A percentile compares a stretch with the other conserved stretches of the same genome.
These are phyloP conservation scores for Sherardia arvensis DNA, from an alignment of 257 asterid species.

Conservation along the genomic window DNA sequence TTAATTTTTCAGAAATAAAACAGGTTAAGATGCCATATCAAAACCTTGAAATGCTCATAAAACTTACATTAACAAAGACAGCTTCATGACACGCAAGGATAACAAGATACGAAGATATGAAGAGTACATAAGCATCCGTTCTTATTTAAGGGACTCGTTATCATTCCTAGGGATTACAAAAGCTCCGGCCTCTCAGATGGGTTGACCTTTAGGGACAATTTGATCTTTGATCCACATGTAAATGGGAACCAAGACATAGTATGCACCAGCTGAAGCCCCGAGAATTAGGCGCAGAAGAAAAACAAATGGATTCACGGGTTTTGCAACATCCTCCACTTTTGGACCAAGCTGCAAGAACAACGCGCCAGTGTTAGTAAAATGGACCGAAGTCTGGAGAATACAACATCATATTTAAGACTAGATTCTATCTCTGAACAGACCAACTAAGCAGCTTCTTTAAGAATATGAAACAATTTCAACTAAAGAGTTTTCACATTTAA, in stretches of 20 bases:
- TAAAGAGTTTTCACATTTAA: background rate
- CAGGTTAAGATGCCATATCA: background rate
- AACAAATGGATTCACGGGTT: conserved; percentile 56
- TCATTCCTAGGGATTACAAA: background rate
- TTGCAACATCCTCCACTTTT: conserved; percentile 63
- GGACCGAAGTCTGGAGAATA: background rate
- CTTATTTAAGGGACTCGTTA: background rate
- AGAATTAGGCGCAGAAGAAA: conserved; percentile 56
- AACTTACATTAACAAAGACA: background rate
- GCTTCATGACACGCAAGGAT: background rate
- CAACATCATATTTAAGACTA: background rate
- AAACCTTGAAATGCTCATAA: background rate
- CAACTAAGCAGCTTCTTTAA: background rate
- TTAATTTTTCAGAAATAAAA: too few species aligned
- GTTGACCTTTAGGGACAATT: conserved; percentile 67
- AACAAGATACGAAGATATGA: background rate
- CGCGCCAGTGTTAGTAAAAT: background rate
- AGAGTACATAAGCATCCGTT: background rate
- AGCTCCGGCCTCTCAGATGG: conserved; percentile 36
- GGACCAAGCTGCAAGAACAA: conserved; percentile 68
- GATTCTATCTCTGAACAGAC: background rate
- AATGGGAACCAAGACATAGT: conserved; percentile 75
- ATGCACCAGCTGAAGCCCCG: conserved; percentile 70
- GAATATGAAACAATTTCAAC: background rate
- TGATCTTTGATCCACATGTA: conserved; percentile 96